Percentiles rank a stretch among this genome's conserved stretches.
Conservation (phyloP, 495 filamentous ascomycete species). For the Filosporella fistucella region DNA sequence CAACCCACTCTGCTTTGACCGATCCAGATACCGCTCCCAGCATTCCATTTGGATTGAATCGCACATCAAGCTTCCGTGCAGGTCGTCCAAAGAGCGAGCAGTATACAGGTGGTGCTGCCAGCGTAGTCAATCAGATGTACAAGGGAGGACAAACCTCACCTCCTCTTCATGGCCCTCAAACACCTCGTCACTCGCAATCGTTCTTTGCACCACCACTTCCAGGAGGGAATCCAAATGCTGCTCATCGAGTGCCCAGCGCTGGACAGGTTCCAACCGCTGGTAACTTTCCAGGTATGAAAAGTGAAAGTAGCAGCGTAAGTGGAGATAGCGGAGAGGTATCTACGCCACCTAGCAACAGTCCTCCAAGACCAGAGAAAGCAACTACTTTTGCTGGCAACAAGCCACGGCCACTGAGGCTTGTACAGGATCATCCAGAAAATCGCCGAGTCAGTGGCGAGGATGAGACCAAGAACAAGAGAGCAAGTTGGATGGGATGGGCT, state of each 20-base stretch:
- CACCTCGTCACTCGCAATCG: conserved; percentile 34
- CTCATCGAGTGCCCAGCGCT: conserved; percentile 24
- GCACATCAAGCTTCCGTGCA: conserved; percentile 57
- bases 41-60: conserved; percentile 63
- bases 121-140: conserved; percentile 81
- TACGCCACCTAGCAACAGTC: conserved; percentile 45
- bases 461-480: conserved; percentile 38
- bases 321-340: conserved; percentile 53
- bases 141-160: conserved; percentile 59
- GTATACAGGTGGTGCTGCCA: conserved; percentile 54
- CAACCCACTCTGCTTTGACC: conserved; percentile 35
- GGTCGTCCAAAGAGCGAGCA: conserved; percentile 70
- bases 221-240: conserved; percentile 25
- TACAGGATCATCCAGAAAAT: conserved; percentile 54
- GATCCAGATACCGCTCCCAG: conserved; percentile 80
- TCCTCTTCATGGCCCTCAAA: conserved; percentile 41
- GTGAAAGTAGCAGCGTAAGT: conserved; percentile 59
- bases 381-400: conserved; percentile 65
- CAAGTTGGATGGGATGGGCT: conserved; percentile 54
- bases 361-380: conserved; percentile 51
- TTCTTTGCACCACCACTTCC: conserved; percentile 39
- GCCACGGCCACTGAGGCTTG: conserved; percentile 78
- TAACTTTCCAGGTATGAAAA: conserved; percentile 50
- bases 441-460: conserved; percentile 29
- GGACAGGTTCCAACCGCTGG: conserved; percentile 40